These are phyloP conservation scores for Rhodotorula toruloides DNA, from an alignment of 768 basidiomycete genomes.

Conservation along the genomic window DNA sequence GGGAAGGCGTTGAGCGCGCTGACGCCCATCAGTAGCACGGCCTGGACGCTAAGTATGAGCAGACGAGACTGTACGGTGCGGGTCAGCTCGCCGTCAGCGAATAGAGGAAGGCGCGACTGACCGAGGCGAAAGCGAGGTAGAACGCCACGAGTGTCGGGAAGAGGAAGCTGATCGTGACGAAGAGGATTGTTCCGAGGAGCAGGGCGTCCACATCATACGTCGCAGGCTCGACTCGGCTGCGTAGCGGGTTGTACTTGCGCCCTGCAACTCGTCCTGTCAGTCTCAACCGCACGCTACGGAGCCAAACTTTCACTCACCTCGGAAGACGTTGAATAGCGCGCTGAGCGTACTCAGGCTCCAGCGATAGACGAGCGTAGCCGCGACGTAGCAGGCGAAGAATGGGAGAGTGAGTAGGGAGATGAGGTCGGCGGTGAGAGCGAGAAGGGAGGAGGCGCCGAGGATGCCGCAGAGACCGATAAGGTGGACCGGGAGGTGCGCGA, in stretches of 20 bases:
- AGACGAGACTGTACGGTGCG: constrained; percentile 61
- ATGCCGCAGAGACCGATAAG: constrained; percentile 43
- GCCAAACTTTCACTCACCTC: no score
- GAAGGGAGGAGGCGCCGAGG: constrained; percentile 56
- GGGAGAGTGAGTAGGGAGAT: constrained; percentile 66
- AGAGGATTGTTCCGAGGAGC: constrained; percentile 84
- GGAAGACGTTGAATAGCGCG: constrained; percentile 81
- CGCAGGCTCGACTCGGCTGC: constrained; percentile 82
- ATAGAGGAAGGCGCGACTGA: no score
- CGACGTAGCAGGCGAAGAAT: constrained; percentile 62
- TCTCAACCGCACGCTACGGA: background rate
- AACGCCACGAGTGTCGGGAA: constrained; percentile 82
- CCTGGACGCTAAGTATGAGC: constrained; percentile 58
- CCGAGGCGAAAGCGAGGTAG: constrained; percentile 68
- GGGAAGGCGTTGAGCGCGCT: constrained; percentile 89
- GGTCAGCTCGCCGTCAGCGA: no score
- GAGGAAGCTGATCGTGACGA: constrained; percentile 72
- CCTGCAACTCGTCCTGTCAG: constrained; percentile 52
- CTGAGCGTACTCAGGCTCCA: constrained; percentile 58
- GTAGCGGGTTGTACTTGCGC: constrained; percentile 78
- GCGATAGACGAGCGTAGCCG: constrained; percentile 60
- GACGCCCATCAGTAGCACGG: constrained; percentile 59
- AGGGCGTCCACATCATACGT: constrained; percentile 89
- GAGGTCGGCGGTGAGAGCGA: constrained; percentile 64
- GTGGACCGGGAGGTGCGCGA: constrained; percentile 47